Percentiles rank a stretch among this genome's conserved stretches.
phyloP scores from a whole-genome alignment of 345 rosid genomes.

The Carallia pectinifolia region DNA sequence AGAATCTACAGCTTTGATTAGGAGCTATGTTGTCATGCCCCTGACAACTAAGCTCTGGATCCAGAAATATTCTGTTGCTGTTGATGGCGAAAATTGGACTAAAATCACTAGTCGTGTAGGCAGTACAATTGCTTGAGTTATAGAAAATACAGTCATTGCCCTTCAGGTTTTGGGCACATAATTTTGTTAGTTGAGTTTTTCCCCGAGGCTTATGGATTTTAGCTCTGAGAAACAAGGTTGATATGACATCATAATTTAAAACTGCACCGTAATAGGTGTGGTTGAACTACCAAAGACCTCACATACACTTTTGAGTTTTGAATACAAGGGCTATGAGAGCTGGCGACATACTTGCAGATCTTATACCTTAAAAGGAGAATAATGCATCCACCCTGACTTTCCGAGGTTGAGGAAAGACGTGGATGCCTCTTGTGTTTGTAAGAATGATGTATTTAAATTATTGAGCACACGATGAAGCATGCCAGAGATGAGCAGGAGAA shows the following conservation, averaged over 20 bases:
- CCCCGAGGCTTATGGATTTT: conserved; percentile 29
- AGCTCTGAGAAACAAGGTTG: conserved; percentile 22
- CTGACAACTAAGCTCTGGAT: no score
- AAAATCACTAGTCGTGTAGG: conserved; percentile 28
- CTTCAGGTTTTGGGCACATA: conserved; percentile 24
- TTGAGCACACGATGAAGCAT: no score
- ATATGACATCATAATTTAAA: conserved; percentile 8
- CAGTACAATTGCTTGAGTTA: conserved; percentile 32
- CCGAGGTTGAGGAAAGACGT: no score
- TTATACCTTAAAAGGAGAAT: no score
- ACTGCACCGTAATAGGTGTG: conserved; percentile 8
- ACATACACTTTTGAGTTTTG: no score
- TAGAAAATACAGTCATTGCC: conserved; percentile 31
- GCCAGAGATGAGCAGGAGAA: no score
- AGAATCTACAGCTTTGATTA: conserved; percentile 68
- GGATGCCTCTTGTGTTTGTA: no score
- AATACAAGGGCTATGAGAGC: no score
- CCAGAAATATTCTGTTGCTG: background rate
- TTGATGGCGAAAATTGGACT: conserved; percentile 27
- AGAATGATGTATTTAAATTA: no score
- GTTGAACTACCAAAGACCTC: background rate
- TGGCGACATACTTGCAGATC: no score
- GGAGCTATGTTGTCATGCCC: background rate
- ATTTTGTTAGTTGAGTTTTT: conserved; percentile 33
- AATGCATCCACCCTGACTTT: no score